Evolutionary conservation across 2,329 filamentous ascomycete genomes (phyloP), one percentile per base, ranked within the genome.

Genomic region (Epichloe sp.): DNA sequence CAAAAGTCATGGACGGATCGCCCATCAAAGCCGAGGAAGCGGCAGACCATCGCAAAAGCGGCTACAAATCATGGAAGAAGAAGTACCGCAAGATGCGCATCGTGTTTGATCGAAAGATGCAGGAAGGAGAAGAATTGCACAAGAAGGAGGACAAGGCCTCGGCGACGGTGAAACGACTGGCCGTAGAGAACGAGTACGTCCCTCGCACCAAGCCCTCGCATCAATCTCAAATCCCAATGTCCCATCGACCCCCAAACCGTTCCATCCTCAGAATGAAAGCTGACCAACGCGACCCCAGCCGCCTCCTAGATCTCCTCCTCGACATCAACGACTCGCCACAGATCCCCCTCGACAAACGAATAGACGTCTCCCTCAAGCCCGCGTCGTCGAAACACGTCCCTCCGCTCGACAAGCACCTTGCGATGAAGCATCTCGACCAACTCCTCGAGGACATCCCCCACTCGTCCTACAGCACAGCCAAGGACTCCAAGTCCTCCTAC

Each of bases 51-150:
- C 64, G 59, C 58, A 62, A 59, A 71, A 66, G 73, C 69, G 61
- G 77, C 71, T 80, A 83, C 66, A 83, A 80, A 62, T 85, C 80
- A 44, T 85, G 77, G 75, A 88, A 87, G 78, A 95, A 95, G 72
- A 98, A 98, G 74, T 98, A 94, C 68, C 85, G 86, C 61, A 94
- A 94, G 76, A 87, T 93, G 82, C 83, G 85, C 69, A 76, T 85
- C 64, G 74, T 76, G 31, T 94, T 93, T 63, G 86, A 93, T 59
- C 75, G 82, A 48, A 81, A 80, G 61, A 87, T 90, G 79, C 79
- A 83, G 52, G 81, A 88, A 57, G 86, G 88, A 65, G 93, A 95
- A 68, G 78, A 83, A 50, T 76, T 93, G 54, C 93, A 93, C 68
- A 81, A 82, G 60, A 77, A 86, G 50, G 89, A 93, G 67, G 86